Base-by-base conservation (phyloP, 768 basidiomycete species). In the Collybia mongolica region DNA sequence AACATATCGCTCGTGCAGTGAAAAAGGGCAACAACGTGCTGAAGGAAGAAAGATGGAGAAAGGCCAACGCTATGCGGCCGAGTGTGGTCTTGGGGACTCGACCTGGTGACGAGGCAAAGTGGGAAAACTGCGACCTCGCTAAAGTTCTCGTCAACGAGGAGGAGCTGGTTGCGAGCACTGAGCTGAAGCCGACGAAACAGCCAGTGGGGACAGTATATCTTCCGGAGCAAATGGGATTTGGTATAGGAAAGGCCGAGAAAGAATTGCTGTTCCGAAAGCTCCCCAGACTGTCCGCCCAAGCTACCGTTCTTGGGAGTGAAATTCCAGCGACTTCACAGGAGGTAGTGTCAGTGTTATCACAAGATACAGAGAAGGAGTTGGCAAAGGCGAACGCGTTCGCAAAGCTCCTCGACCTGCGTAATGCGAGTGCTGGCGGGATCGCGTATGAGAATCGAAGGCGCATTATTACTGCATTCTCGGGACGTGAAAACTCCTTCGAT, bases 341-440 rank as follows among this genome's bases (percentile, higher is more conserved):
- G 6, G 2, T 12, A 2, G 14, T 14, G 5, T 5, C 19, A 14
- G 11, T 11, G 23, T 15, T 40, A 17, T 48, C 49, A 35, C 55
- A 58, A 44, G 67, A 63, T 20, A 62, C 65, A 50, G 55, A 61
- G 39, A 60, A 58, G 36, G 76, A 82, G 57, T 42, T 72, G 24
- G 51, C 53, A 49, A 86, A 84, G 60, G 73, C 77, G 5, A 77
- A 71, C 53, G 62, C 68, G 59, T 76, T 97, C 49, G 84, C 87
- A 38, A 77, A 79, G 56, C 68, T 93, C 24, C 69, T 93, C 18
- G 93, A 97, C 70, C 68, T 98, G 59, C 74, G 86, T 54, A 98
- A 98, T 61, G 88, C 96, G 15, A 90, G 88, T 57, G 89, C 92
- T 23, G 74, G 70, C 24, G 93, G 92, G n/a, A 84, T 98, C 54